Evolutionary conservation across 306 rosid species (phyloP).

Genomic region (Ochetophila trinervis): DNA sequence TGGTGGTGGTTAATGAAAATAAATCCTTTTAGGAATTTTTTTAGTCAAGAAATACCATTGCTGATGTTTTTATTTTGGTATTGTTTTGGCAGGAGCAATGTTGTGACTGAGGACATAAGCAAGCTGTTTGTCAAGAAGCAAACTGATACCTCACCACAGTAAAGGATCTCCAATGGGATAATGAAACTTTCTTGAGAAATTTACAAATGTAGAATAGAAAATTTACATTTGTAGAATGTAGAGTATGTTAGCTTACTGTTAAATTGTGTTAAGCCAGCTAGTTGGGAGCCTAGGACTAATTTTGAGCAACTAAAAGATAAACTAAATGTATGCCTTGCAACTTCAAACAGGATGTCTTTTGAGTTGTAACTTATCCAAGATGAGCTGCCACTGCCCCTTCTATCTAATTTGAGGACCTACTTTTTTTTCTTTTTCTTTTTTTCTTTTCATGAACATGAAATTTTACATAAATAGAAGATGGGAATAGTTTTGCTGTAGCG

Average conservation of each 20-base stretch:
- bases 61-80: slow-evolving; percentile 24
- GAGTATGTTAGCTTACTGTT: slow-evolving; percentile 13
- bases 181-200: background rate
- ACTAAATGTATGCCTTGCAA: background rate
- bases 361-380: no score
- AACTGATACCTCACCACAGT: slow-evolving; percentile 35
- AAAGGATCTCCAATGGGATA: slow-evolving; percentile 19
- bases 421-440: no score
- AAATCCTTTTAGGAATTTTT: background rate
- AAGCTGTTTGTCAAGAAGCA: slow-evolving; percentile 80
- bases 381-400: no score
- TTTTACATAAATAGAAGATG: no score
- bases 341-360: no score
- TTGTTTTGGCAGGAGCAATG: slow-evolving; percentile 66
- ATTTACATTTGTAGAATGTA: slow-evolving; percentile 33
- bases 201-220: slow-evolving; percentile 2
- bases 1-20: no score
- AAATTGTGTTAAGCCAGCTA: slow-evolving; percentile 25
- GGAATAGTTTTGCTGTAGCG: no score
- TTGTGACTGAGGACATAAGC: slow-evolving; percentile 89
- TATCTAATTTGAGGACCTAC: no score
- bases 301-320: background rate
- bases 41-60: background rate
- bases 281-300: background rate
- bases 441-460: no score